These are phyloP conservation scores for Vararia minispora DNA, from an alignment of 768 basidiomycete genomes.

Conservation along the genomic window DNA sequence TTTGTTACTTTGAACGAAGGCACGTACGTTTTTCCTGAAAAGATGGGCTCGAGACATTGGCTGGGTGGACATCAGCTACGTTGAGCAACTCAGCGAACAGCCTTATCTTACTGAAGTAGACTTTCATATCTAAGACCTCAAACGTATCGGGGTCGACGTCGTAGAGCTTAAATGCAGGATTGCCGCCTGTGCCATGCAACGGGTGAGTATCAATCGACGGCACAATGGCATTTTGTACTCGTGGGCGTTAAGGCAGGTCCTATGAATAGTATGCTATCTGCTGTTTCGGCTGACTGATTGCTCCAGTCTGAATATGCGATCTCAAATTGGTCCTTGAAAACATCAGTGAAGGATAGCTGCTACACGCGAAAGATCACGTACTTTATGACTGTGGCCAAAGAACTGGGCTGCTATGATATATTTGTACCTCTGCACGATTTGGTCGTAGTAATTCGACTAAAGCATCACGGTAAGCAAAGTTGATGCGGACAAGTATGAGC, in stretches of 20 bases:
- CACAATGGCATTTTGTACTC: constrained; percentile 29
- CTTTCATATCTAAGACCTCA: constrained; percentile 48
- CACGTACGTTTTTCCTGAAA: constrained; percentile 39
- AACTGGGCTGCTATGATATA: constrained; percentile 50
- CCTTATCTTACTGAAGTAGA: too few relatives aligned
- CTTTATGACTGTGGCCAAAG: constrained; percentile 48
- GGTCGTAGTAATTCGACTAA: constrained; percentile 53
- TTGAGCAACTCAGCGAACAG: too few relatives aligned
- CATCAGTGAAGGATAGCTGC: too few relatives aligned
- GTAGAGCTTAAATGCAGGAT: constrained; percentile 47
- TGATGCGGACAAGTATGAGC: not conserved
- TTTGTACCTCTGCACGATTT: constrained; percentile 48
- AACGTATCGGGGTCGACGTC: constrained; percentile 58
- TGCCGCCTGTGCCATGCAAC: constrained; percentile 29
- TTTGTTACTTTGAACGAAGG: constrained; percentile 34
- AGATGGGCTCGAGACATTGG: constrained; percentile 27
- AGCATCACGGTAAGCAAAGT: not conserved
- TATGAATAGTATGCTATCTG: constrained; percentile 38
- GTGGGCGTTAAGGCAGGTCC: constrained; percentile 51
- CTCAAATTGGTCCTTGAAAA: constrained; percentile 54
- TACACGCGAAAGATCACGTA: too few relatives aligned
- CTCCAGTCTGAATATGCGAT: constrained; percentile 47
- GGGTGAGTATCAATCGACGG: too few relatives aligned
- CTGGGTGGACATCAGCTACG: too few relatives aligned
- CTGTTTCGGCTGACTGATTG: constrained; percentile 31